A percentile compares a stretch with the other conserved stretches of the same genome.
These are phyloP conservation scores for Sphaceloma murrayae DNA, from an alignment of 2,329 filamentous ascomycete species.

Conservation along the genomic window DNA sequence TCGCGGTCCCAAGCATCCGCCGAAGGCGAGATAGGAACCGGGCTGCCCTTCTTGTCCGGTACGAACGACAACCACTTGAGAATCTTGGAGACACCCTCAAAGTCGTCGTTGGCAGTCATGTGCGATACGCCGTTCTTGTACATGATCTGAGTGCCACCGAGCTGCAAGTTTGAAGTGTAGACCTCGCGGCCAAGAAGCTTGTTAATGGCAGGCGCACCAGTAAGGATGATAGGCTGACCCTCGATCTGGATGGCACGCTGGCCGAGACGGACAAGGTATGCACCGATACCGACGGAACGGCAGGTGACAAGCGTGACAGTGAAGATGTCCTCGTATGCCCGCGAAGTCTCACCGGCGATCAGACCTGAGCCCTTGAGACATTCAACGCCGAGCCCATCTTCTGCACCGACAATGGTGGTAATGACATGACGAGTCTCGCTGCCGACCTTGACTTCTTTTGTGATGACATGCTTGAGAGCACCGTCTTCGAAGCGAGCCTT, in stretches of 20 bases:
- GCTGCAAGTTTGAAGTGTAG: constrained; percentile 97
- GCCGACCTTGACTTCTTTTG: constrained; percentile 74
- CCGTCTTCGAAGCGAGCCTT: constrained; percentile 80
- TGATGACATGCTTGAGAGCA: constrained; percentile 67
- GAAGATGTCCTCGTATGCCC: constrained; percentile 98
- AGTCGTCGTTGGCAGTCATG: constrained; percentile 96
- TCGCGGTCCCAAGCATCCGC: constrained; percentile 89
- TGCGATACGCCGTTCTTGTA: constrained; percentile 99
- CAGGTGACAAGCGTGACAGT: constrained; percentile 96
- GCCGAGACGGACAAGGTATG: constrained; percentile 94
- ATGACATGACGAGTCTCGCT: constrained; percentile 92
- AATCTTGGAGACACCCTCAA: constrained; percentile 94
- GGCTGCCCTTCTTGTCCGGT: constrained; percentile 86
- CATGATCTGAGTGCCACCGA: constrained; percentile 99
- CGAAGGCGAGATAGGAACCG: constrained; percentile 82
- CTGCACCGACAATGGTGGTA: constrained; percentile 80
- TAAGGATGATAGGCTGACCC: constrained; percentile 96
- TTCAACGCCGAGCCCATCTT: constrained; percentile 95
- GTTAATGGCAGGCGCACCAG: constrained; percentile 93
- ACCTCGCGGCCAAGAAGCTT: constrained; percentile 96
- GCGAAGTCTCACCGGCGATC: constrained; percentile 93
- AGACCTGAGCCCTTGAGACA: constrained; percentile 94
- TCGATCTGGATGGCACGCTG: constrained; percentile 98
- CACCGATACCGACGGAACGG: constrained; percentile 97
- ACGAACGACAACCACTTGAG: constrained; percentile 97